Conservation (phyloP, 768 basidiomycete genomes). For the Lactarius pseudohatsudake region DNA sequence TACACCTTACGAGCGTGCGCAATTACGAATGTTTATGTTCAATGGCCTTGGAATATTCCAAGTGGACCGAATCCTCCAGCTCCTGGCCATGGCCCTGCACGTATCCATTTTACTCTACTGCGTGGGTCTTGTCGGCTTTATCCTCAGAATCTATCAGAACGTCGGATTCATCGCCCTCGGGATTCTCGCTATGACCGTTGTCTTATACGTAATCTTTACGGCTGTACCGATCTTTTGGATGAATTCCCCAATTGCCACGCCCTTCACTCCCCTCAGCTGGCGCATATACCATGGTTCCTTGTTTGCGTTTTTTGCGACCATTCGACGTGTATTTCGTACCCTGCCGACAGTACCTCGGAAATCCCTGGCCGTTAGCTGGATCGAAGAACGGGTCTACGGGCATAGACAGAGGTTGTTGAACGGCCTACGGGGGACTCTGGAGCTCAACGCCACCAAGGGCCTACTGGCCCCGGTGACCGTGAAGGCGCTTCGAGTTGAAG, state of each 20-base stretch:
- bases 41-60: neutral
- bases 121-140: neutral
- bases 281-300: neutral
- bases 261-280: neutral
- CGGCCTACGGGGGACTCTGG: neutral
- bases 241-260: neutral
- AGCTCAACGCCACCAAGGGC: neutral
- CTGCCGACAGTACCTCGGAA: neutral
- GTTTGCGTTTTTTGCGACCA: neutral
- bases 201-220: neutral
- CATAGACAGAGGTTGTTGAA: neutral
- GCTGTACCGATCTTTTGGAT: neutral
- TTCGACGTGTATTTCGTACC: neutral
- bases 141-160: accelerated
- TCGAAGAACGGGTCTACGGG: neutral
- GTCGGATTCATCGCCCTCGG: neutral
- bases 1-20: conserved; percentile 2
- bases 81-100: neutral
- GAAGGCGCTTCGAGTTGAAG: neutral
- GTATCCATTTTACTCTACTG: neutral
- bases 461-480: neutral
- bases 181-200: accelerated
- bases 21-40: neutral
- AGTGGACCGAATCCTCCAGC: neutral
- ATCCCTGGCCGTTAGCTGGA: too few species aligned